Base-by-base conservation (phyloP, 352 stramenopile genomes). In the Globisporangium perplexum region DNA sequence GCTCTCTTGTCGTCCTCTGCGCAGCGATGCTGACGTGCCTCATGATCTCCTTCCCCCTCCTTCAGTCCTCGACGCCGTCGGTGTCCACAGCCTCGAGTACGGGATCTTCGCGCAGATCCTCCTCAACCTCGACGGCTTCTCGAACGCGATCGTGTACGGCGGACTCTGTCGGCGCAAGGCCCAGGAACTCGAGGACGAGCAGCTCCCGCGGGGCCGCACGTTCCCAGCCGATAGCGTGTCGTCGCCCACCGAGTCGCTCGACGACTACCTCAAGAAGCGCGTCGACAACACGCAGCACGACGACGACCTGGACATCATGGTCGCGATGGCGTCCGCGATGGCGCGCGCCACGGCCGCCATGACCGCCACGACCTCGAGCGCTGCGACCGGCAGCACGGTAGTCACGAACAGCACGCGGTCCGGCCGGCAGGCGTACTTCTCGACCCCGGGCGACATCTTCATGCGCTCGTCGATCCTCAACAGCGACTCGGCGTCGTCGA, bases 91-190 rank as follows among this genome's bases (percentile, higher is more conserved):
- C 47, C 64, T 84, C 35, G 58, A 53, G 42, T 41, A 80, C 28
- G 77, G 67, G 0, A 55, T 90, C 38, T 54, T 64, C 20, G 75
- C 75, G 41, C 75, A 88, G 46, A 68, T 86, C 35, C 69, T 89
- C 18, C 60, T 86, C 42, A 74, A 89, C 53, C 55, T 91, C 36
- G 81, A 87, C 26, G 80, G 77, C 0, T 77, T 91, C 47, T 86
- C 74, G 23, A 89, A 88, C 56, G 71, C 77, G 6, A 77, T 91
- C 33, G 71, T 91, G 20, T 89, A 88, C 56, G 77, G 76, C 18
- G 77, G 80, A 0, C 65, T 91, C 30, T 87, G 68, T 42, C 68
- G 62, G n/a, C 65, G 62, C 46, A 55, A 62, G 24, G 14, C 41
- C 1, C 60, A 62, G 18, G 44, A 48, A 15, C 18, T 11, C 48